Conservation (phyloP, 768 basidiomycete species). For the Brasilioporus rufonigricans region DNA sequence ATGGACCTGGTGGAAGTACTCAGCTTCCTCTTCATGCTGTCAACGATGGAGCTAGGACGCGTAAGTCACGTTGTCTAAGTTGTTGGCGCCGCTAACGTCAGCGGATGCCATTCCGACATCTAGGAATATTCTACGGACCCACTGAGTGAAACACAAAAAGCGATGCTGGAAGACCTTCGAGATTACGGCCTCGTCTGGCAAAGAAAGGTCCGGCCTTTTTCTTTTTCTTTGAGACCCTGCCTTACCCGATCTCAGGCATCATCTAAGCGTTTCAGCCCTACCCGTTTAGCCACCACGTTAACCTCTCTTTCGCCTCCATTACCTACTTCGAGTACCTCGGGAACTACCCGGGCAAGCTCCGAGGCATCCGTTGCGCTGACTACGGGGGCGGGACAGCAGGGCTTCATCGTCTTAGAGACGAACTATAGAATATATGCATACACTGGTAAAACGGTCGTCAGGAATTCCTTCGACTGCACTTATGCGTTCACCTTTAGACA, state of each 20-base stretch:
- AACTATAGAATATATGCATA: constrained; percentile 99
- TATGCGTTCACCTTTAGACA: constrained; percentile 53
- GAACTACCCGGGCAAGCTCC: constrained; percentile 14
- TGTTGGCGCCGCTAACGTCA: background rate
- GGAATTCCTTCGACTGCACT: constrained; percentile 5
- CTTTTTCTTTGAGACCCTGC: constrained; percentile 9
- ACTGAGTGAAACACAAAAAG: constrained; percentile 73
- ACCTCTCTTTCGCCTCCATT: constrained; percentile 87
- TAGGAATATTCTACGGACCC: constrained; percentile 90
- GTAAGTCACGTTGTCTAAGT: constrained; percentile 41
- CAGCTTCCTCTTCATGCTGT: constrained; percentile 94
- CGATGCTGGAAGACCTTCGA: constrained; percentile 88
- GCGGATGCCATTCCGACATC: background rate
- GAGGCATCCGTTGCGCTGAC: constrained; percentile 34
- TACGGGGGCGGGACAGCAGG: constrained; percentile 63
- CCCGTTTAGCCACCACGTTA: constrained; percentile 89
- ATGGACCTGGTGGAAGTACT: constrained; percentile 94
- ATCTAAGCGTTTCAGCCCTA: constrained; percentile 87
- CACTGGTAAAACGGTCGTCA: constrained; percentile 58
- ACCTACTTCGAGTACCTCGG: constrained; percentile 47
- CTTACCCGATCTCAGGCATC: constrained; percentile 45
- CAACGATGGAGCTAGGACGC: constrained; percentile 91
- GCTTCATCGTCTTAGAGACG: constrained; percentile 96
- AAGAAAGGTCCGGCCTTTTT: constrained; percentile 51
- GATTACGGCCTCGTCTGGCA: constrained; percentile 96